A percentile compares a stretch with the other conserved stretches of the same genome.
phyloP scores from a whole-genome alignment of 1,139 yeast species.

The Blastobotrys petasosporus region DNA sequence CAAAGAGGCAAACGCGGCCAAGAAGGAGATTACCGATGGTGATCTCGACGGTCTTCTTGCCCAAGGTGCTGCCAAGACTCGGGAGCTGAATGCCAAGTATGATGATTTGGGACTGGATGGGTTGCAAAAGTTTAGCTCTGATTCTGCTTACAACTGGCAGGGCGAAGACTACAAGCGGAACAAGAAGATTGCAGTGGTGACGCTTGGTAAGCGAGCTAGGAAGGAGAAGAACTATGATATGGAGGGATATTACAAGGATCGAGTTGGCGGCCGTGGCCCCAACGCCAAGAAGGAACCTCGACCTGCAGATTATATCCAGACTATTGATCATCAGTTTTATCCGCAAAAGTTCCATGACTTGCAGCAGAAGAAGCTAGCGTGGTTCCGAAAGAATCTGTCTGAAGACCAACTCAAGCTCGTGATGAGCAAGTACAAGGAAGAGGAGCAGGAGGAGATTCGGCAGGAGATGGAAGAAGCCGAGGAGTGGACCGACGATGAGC shows the following conservation, averaged over 20 bases:
- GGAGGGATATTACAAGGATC: constrained; percentile 83
- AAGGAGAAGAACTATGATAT: constrained; percentile 76
- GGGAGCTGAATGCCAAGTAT: constrained; percentile 68
- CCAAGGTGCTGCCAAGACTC: constrained; percentile 77
- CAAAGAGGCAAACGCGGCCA: constrained; percentile 27
- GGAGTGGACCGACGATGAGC: constrained; percentile 75
- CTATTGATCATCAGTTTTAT: constrained; percentile 87
- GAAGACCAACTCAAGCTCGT: constrained; percentile 47
- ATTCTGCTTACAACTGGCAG: constrained; percentile 94
- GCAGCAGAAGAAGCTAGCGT: constrained; percentile 72
- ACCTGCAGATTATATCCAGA: constrained; percentile 58
- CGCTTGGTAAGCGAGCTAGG: constrained; percentile 83
- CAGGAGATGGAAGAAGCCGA: constrained; percentile 65
- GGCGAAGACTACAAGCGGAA: constrained; percentile 64
- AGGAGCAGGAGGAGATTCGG: constrained; percentile 67
- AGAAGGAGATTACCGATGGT: constrained; percentile 41
- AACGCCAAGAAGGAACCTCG: constrained; percentile 42
- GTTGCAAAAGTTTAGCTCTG: constrained; percentile 81
- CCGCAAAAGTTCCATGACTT: constrained; percentile 58
- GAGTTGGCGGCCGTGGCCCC: constrained; percentile 40
- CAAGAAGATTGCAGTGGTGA: constrained; percentile 56
- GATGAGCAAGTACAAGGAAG: constrained; percentile 49
- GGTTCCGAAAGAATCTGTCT: constrained; percentile 51
- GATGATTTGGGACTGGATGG: constrained; percentile 86
- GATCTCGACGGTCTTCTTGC: constrained; percentile 77